These are phyloP conservation scores for Ophiosphaerella korrae DNA, from an alignment of 2,329 filamentous ascomycete genomes.

Conservation along the genomic window DNA sequence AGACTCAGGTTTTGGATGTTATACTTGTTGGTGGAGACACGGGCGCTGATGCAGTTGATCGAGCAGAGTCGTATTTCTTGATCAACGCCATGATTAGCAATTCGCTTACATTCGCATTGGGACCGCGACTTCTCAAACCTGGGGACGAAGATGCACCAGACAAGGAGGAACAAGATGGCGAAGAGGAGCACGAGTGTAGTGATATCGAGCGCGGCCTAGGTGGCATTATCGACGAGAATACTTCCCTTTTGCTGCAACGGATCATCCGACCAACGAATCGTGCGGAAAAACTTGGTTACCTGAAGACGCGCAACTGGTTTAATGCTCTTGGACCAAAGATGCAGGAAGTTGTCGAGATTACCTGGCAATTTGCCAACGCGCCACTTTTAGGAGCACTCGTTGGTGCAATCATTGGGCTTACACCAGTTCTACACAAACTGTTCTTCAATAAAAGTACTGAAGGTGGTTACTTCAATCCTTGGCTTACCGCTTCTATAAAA, in stretches of 20 bases:
- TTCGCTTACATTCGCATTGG: slow-evolving; percentile 67
- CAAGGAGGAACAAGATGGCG: slow-evolving; percentile 23
- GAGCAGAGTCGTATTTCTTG: slow-evolving; percentile 69
- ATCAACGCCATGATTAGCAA: slow-evolving; percentile 69
- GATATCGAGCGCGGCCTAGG: slow-evolving; percentile 32
- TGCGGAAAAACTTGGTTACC: slow-evolving; percentile 40
- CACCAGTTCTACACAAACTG: slow-evolving; percentile 62
- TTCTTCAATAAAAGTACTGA: slow-evolving; percentile 65
- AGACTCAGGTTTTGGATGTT: slow-evolving; percentile 61
- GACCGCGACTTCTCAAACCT: slow-evolving; percentile 62
- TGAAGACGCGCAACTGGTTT: slow-evolving; percentile 42
- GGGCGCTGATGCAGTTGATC: slow-evolving; percentile 56
- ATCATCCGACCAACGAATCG: slow-evolving; percentile 35
- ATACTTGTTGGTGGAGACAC: slow-evolving; percentile 54
- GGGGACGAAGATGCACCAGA: slow-evolving; percentile 50
- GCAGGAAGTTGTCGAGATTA: slow-evolving; percentile 49
- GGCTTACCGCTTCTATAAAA: slow-evolving; percentile 66
- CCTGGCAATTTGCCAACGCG: slow-evolving; percentile 63
- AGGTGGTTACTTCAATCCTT: slow-evolving; percentile 69
- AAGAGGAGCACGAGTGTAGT: slow-evolving; percentile 26
- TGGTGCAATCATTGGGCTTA: slow-evolving; percentile 64
- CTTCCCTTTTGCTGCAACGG: slow-evolving; percentile 56
- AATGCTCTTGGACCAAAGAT: slow-evolving; percentile 44
- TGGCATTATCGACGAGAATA: slow-evolving; percentile 52
- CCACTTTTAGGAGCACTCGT: slow-evolving; percentile 65